Percentiles rank a stretch among this genome's conserved stretches.
Conservation (phyloP, 2,329 filamentous ascomycete species). For the Laburnicola sp. region DNA sequence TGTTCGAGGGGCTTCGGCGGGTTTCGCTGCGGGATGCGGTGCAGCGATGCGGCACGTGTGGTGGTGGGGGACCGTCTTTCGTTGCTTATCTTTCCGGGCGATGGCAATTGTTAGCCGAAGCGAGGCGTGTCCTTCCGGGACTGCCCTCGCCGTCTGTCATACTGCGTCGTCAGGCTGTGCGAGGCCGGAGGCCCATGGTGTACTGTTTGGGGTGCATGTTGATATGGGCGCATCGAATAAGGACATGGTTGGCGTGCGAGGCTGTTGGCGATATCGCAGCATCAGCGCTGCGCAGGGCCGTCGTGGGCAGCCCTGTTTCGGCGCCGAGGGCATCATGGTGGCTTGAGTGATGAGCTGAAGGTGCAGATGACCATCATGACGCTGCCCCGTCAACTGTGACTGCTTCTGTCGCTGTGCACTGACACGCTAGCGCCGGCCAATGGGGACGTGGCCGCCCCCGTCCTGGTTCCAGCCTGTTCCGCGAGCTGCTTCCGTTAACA, state of each 20-base stretch:
- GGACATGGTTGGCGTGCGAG: not conserved
- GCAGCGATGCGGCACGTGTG: constrained; percentile 24
- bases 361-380: constrained; percentile 5
- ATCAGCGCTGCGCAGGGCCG: not conserved
- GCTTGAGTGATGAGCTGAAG: constrained; percentile 1
- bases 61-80: constrained; percentile 19
- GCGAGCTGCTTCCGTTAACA: constrained; percentile 7
- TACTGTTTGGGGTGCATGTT: constrained; percentile 31
- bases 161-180: constrained; percentile 17
- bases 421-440: constrained; percentile 3
- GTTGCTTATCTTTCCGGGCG: constrained; percentile 14
- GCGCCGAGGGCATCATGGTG: not conserved
- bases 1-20: constrained; percentile 4
- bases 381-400: constrained; percentile 5
- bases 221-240: too few relatives aligned
- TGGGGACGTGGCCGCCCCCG: constrained; percentile 1
- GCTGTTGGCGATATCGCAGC: not conserved
- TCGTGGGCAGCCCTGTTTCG: constrained; percentile 1
- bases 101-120: constrained; percentile 10
- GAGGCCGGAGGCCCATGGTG: constrained; percentile 41
- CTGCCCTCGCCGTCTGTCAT: constrained; percentile 7
- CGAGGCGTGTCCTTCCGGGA: constrained; percentile 1
- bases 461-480: constrained; percentile 2
- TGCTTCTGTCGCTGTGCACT: too few relatives aligned
- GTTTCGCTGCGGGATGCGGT: constrained; percentile 21